These are phyloP conservation scores for Elaeagnus macrophylla DNA, from an alignment of 306 rosid genomes.

Conservation along the genomic window DNA sequence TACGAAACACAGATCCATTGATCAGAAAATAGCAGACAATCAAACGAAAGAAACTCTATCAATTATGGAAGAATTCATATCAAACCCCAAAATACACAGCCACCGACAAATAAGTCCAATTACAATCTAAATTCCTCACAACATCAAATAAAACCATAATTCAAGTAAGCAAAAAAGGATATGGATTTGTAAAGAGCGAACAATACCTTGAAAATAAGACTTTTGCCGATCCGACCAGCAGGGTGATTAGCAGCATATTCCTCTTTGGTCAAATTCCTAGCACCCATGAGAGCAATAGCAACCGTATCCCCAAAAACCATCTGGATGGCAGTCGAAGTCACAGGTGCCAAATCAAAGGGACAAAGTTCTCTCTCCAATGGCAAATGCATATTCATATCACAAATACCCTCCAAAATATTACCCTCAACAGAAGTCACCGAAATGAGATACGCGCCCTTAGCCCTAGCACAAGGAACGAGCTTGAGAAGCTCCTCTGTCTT, in stretches of 20 bases:
- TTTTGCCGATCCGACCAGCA: slow-evolving; percentile 89
- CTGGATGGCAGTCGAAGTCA: slow-evolving; percentile 91
- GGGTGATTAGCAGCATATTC: slow-evolving; percentile 93
- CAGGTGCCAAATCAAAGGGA: slow-evolving; percentile 94
- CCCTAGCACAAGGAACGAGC: slow-evolving; percentile 77
- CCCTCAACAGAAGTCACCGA: slow-evolving; percentile 68
- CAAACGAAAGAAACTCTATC: no score
- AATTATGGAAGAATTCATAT: no score
- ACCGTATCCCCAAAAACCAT: slow-evolving; percentile 97
- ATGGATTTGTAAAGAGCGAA: no score
- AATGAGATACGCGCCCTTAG: slow-evolving; percentile 58
- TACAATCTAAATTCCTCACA: no score
- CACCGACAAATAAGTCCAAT: no score
- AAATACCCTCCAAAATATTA: slow-evolving; percentile 39
- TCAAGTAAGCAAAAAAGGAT: no score
- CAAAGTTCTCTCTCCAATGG: slow-evolving; percentile 84
- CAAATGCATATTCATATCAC: slow-evolving; percentile 81
- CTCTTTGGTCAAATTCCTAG: slow-evolving; percentile 68
- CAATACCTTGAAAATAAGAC: slow-evolving; percentile 84
- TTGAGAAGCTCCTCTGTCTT: slow-evolving; percentile 81
- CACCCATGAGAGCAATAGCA: slow-evolving; percentile 89
- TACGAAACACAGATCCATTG: no score
- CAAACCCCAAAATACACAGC: no score
- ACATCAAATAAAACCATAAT: no score
- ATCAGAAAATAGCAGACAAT: no score